Base-by-base conservation (phyloP, 2,329 filamentous ascomycete genomes). In the Escovopsis weberi region DNA sequence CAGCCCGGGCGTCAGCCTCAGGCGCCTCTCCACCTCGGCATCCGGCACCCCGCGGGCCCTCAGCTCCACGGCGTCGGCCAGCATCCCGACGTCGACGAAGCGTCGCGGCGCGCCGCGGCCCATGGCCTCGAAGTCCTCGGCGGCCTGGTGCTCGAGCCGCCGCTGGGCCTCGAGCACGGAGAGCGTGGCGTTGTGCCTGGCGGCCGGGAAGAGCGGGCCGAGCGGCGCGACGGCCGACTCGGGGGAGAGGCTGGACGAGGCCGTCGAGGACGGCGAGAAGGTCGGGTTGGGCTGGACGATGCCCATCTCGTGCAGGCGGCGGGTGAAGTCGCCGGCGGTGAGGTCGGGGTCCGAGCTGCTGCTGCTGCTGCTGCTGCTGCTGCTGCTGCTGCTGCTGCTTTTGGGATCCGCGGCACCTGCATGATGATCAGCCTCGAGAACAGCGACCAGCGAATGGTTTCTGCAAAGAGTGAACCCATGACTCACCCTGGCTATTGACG, bases 211-310 rank as follows among this genome's bases (percentile, higher is more conserved):
- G 2, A 52, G 19, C 4, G 60, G 57, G 2, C 47, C 41, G 8
- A 45, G 33, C 2, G 58, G 43, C 10, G 50, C 50, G 44, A 48
- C 47, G 39, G 48, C 23, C 43, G 38, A 9, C 47, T 45, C 42
- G 2, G 43, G 43, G 1, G 50, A 5, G 43, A 46, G 4, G 30
- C 51, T 43, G 11, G 48, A 28, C 23, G 50, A 48, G 7, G 63
- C 69, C 2, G 60, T 70, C 7, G 71, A 75, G 2, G 70, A 72
- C 23, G 67, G 61, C 6, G 71, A 75, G 38, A 64, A 68, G 4
- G 68, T 73, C 28, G 72, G 71, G 48, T 69, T 71, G 4, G 73
- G 71, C 38, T 70, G 64, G 8, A 65, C 72, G 28, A 74, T 60
- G 52, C 72, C 73, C 66, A 77, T 74, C 47, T 70, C 58, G 26